A percentile compares a stretch with the other conserved stretches of the same genome.
phyloP scores from a whole-genome alignment of 148 eudicot species.

The Amaranthus hypochondriacus region DNA sequence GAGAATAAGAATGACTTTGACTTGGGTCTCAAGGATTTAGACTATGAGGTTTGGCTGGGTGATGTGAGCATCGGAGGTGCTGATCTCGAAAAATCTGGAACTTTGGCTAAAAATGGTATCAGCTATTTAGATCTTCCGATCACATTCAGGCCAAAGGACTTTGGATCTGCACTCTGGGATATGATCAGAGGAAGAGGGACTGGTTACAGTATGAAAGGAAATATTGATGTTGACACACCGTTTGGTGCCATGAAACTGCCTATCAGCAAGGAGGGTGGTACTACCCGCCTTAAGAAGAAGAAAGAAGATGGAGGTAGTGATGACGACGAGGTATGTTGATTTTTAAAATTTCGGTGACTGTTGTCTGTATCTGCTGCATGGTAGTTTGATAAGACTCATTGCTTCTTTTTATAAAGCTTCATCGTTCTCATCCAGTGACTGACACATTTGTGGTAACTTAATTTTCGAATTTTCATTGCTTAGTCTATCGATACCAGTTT shows the following conservation, averaged over 20 bases:
- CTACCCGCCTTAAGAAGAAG: conserved; percentile 76
- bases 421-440: too few relatives aligned
- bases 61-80: conserved; percentile 73
- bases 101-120: conserved; percentile 55
- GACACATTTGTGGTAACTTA: too few relatives aligned
- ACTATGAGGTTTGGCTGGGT: conserved; percentile 86
- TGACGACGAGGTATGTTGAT: conserved; percentile 53
- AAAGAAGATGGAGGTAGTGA: conserved; percentile 63
- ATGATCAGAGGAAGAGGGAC: conserved; percentile 91
- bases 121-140: conserved; percentile 60
- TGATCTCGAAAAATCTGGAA: conserved; percentile 57
- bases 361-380: not conserved
- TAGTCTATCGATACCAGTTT: too few relatives aligned
- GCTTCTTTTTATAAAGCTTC: not conserved
- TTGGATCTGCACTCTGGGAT: conserved; percentile 93
- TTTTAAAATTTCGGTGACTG: not conserved
- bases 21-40: conserved; percentile 65
- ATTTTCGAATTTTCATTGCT: too few relatives aligned
- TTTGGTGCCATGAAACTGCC: conserved; percentile 92
- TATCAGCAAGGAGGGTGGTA: conserved; percentile 80
- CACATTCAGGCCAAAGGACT: conserved; percentile 85
- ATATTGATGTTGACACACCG: conserved; percentile 77
- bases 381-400: not conserved
- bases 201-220: conserved; percentile 85
- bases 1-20: conserved; percentile 96